Evolutionary conservation across 371 early-diverging fungal genomes (phyloP), one percentile per base, ranked within the genome.

Genomic region (Sanchytrium tribonematis): DNA sequence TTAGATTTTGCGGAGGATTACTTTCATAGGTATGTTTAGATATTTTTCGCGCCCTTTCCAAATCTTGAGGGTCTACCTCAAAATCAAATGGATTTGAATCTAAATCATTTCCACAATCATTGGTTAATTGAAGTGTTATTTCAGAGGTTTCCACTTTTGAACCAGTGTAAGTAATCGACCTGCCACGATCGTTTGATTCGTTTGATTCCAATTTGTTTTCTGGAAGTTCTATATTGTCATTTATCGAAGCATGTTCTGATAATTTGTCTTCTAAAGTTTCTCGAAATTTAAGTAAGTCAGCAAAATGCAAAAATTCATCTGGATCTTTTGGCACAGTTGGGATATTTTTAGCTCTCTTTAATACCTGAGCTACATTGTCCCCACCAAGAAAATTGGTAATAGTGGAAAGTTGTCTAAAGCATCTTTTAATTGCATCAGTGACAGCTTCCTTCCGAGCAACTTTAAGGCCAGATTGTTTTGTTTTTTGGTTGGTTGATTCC

Each of bases 361-460:
- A 22, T 48, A 48, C 22, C 48, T 48, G 5, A 22, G 5, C 22
- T 5, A 48, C 5, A 48, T 48, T 48, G 48, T 48, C 48, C 5
- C 22, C 48, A 48, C 48, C 48, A 5, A 48, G 22, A 48, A 12
- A 48, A 22, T 48, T 48, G 48, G 48, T 22, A 12, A 48, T 48
- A 12, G 48, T 12, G 5, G 12, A 5, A 48, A 97, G 98, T 70
- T 82, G 80, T 1, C 90, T 83, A 70, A 98, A 73, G 0, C 95
- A 86, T 48, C 99, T 80, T 78, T 99, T 99, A 30, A 93, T 71
- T 0, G 84, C 95, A 78, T 99, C 99, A 0, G 98, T 99, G 0
- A 82, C 82, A 0, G 99, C 92, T 76, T 95, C 94, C 73, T 99
- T 99, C 73, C 85, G 88, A 1, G 92, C 92, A 81, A 93, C 94